Evolutionary conservation across 1,139 yeast genomes (phyloP), one percentile per base, ranked within the genome.

Genomic region (Diutina ranongensis): DNA sequence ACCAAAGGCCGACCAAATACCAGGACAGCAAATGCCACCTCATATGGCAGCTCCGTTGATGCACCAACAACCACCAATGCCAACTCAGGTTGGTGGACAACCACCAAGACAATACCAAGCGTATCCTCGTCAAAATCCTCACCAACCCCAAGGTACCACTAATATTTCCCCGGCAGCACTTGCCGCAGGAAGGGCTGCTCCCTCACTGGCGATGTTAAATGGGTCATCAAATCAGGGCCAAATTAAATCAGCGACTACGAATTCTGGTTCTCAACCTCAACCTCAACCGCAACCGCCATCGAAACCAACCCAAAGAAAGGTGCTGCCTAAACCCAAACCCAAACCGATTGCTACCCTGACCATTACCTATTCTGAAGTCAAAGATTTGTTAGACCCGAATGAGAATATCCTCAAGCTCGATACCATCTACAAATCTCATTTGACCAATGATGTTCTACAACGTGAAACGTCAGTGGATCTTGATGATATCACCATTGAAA

Each of bases 321-420:
- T 12, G 31, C 31, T 31, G 34, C 28, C 28, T 10, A 25, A 25
- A 25, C 28, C 28, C 28, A 31, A 31, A 19, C 22, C 25, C 27
- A 9, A 32, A 13, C 16, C 35, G 16, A 20, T 35, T 2, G n/a
- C 45, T 12, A 18, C 13, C 3, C 21, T 18, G 18, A 22, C 31
- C 20, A 45, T 53, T 18, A 46, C 47, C 33, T 63, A 70, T 46
- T 57, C 56, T 33, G 75, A 71, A 41, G 56, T 71, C 3, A 61
- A 70, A 1, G 55, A 57, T 2, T 54, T 71, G 16, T 55, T 71
- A 25, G 51, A 55, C 2, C 57, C 63, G 3, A 59, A 62, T 20
- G 76, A 71, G 49, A 69, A 70, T 52, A 69, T 71, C 19, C 55
- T 71, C 33, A 71, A 71, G 50, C 58, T 71, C 56, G 75, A 70